Evolutionary conservation across 352 stramenopile species (phyloP), one percentile per base, ranked within the genome.

Genomic region (Phytopythium oedochilum): DNA sequence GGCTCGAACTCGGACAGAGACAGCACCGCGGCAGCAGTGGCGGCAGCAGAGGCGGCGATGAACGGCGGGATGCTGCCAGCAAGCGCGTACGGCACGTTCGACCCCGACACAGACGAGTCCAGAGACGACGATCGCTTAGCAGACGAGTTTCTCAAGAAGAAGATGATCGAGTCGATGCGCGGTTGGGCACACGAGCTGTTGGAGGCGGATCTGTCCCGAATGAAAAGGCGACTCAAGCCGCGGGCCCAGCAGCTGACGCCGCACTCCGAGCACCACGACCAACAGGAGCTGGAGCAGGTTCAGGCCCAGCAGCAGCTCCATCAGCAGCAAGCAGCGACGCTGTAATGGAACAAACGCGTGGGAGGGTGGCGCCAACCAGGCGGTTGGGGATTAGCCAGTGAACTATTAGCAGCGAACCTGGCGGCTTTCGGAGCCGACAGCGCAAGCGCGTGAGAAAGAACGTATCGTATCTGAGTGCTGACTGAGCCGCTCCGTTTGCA

Each of bases 161-260:
- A 88, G 53, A 89, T 91, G 78, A 71, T 88, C 44, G 81, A 87
- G 40, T 76, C 74, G 15, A 54, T 91, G 40, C 76, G 81, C 0
- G 29, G 61, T 15, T 91, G 81, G 81, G 88, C 81, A 2, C 76
- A 91, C 47, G 81, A 91, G 47, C 63, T 91, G 10, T 73, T 88
- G 66, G 71, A 86, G 42, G 63, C 75, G 12, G 81, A 91, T 55
- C 51, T 91, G 17, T 62, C 64, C 15, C 81, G 83, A 38, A 73
- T 91, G 44, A 91, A 91, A 61, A 84, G 78, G 55, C 76, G 75
- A 0, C 70, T 89, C 36, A 89, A 89, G 53, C 75, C 71, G 29
- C 73, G 75, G 0, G 10, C 49, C 0, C 48, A 40, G 0, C 35
- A 44, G 47, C 49, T 43, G 17, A 38, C 38, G 18, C 39, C 46